These are phyloP conservation scores for Diaporthe citriasiana DNA, from an alignment of 2,329 filamentous ascomycete species.

Conservation along the genomic window DNA sequence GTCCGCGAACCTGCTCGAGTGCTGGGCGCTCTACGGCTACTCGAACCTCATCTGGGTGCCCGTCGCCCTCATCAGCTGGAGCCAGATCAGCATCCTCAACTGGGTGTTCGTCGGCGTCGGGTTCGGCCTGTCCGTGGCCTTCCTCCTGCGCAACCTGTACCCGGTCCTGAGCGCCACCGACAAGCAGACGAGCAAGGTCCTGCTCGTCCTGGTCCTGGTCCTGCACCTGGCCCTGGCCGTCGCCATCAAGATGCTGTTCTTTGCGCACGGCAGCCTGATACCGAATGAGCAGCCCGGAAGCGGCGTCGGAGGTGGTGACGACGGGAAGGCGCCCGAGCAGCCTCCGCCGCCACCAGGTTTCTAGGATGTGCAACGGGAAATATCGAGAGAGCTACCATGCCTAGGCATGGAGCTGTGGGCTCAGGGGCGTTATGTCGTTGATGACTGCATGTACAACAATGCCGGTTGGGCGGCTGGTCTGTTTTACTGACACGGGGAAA, in stretches of 20 bases:
- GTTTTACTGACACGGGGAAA: constrained; percentile 5
- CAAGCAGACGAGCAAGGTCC: constrained; percentile 87
- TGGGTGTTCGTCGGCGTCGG: constrained; percentile 93
- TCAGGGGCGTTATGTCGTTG: constrained; percentile 34
- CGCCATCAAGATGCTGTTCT: constrained; percentile 97
- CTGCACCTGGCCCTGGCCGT: constrained; percentile 92
- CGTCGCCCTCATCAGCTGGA: constrained; percentile 93
- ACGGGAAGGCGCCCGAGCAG: constrained; percentile 21
- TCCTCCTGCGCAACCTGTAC: constrained; percentile 88
- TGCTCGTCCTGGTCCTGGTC: constrained; percentile 86
- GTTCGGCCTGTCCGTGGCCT: constrained; percentile 85
- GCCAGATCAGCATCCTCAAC: constrained; percentile 86
- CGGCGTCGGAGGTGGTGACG: constrained; percentile 40
- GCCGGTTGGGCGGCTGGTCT: constrained; percentile 18
- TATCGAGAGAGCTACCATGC: not conserved
- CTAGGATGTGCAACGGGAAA: not conserved
- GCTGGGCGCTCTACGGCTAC: constrained; percentile 96
- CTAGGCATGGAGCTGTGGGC: not conserved
- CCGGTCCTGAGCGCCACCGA: constrained; percentile 95
- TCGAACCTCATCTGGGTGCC: constrained; percentile 97
- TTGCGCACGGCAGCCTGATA: constrained; percentile 81
- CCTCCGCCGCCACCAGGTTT: constrained; percentile 31
- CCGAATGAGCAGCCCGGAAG: constrained; percentile 43
- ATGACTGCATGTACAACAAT: constrained; percentile 38
- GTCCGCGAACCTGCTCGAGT: constrained; percentile 92